Evolutionary conservation across 257 asterid species (phyloP).

Genomic region (Solanum piurae): DNA sequence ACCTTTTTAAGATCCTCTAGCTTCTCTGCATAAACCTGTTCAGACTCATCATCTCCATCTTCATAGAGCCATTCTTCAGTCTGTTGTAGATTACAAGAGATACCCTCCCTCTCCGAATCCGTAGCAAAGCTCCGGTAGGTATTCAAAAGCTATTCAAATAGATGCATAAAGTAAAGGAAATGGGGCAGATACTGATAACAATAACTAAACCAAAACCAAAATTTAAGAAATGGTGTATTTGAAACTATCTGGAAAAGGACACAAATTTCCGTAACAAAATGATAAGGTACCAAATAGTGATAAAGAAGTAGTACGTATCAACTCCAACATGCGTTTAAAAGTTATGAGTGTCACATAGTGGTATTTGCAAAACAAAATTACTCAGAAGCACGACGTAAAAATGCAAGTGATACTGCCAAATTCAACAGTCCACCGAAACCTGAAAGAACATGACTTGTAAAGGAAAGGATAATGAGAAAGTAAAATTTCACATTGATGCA

Average conservation of each 20-base stretch:
- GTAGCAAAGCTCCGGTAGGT: slow-evolving; percentile 73
- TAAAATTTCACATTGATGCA: neutral
- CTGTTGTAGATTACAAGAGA: slow-evolving; percentile 58
- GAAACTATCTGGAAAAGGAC: neutral
- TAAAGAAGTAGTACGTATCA: neutral
- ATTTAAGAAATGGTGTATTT: neutral
- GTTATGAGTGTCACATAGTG: neutral
- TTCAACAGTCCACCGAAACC: neutral
- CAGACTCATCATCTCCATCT: slow-evolving; percentile 93
- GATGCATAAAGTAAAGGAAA: slow-evolving; percentile 1
- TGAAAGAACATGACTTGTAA: neutral
- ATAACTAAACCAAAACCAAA: neutral
- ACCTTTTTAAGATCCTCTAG: slow-evolving; percentile 77
- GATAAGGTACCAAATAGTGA: neutral
- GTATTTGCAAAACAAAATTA: neutral
- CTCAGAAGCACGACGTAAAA: neutral
- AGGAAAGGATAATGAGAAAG: neutral
- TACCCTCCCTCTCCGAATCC: slow-evolving; percentile 60
- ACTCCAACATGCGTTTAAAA: neutral
- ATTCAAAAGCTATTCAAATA: slow-evolving; percentile 48
- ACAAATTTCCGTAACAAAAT: neutral
- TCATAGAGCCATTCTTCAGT: slow-evolving; percentile 97
- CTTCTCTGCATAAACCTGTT: slow-evolving; percentile 52
- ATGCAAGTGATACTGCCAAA: neutral
- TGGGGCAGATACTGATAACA: neutral